Evolutionary conservation across 106 monocot species (phyloP).

Genomic region (Iris macrosiphon): DNA sequence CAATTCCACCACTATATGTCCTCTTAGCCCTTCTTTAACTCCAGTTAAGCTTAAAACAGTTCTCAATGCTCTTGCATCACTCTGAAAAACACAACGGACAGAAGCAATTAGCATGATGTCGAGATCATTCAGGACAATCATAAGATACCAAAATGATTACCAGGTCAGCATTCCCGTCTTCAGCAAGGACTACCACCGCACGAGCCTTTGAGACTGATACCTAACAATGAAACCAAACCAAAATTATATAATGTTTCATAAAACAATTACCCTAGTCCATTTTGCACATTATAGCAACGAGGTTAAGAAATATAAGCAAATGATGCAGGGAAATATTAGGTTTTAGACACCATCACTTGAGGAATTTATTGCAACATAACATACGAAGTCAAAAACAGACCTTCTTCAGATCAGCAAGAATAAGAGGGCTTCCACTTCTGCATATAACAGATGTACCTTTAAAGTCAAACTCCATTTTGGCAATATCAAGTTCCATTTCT

Average conservation of each 20-base stretch:
- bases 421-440: slow-evolving; percentile 74
- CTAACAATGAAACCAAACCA: slow-evolving; percentile 17
- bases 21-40: slow-evolving; percentile 64
- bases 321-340: background rate
- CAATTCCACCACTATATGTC: slow-evolving; percentile 64
- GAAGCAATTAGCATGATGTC: background rate
- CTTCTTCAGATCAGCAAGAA: slow-evolving; percentile 69
- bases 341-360: background rate
- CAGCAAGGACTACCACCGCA: slow-evolving; percentile 60
- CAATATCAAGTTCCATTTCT: slow-evolving; percentile 73
- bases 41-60: slow-evolving; percentile 70
- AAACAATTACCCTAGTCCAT: background rate
- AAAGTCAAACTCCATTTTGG: slow-evolving; percentile 73
- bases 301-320: background rate
- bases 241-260: too few species aligned
- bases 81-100: slow-evolving; percentile 18
- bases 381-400: slow-evolving; percentile 14
- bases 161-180: slow-evolving; percentile 75
- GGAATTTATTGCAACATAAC: background rate
- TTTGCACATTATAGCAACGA: background rate
- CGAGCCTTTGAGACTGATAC: slow-evolving; percentile 71
- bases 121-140: background rate
- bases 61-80: slow-evolving; percentile 66
- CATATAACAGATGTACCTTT: slow-evolving; percentile 70
- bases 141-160: slow-evolving; percentile 14